phyloP scores from a whole-genome alignment of 164 flowering plant genomes.

The Tetrastigma voinierianum region DNA sequence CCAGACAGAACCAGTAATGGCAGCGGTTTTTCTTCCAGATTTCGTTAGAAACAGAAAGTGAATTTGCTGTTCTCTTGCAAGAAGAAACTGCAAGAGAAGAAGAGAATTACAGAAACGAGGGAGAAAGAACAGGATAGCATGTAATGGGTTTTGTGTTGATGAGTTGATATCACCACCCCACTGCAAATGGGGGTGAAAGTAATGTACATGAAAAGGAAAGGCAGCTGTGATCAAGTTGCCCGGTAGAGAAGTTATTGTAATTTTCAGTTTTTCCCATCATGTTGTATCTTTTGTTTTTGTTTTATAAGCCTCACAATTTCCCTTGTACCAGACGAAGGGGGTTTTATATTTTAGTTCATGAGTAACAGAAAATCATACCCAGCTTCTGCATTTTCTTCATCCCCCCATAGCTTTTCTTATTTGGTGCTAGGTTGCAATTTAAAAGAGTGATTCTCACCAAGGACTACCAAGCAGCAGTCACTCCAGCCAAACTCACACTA shows the following conservation, averaged over 20 bases:
- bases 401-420: too few species aligned
- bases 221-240: slow-evolving; percentile 9
- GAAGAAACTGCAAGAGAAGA: background rate
- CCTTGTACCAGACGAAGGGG: background rate
- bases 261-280: background rate
- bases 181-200: background rate
- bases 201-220: slow-evolving; percentile 20
- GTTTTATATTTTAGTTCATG: background rate
- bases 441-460: background rate
- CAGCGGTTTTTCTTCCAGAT: slow-evolving; percentile 5
- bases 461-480: too few species aligned
- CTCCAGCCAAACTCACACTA: too few species aligned
- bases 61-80: slow-evolving; percentile 7
- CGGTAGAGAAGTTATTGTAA: slow-evolving; percentile 14
- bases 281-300: slow-evolving; percentile 2
- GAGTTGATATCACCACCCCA: background rate
- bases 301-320: slow-evolving; percentile 12
- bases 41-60: slow-evolving; percentile 6
- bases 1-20: slow-evolving; percentile 6
- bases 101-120: background rate
- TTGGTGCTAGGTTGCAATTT: background rate
- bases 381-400: too few species aligned
- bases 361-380: too few species aligned
- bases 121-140: slow-evolving; percentile 7
- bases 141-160: slow-evolving; percentile 20